Percentiles rank a stretch among this genome's conserved stretches.
phyloP scores from a whole-genome alignment of 352 stramenopile species.

The Phytophthora multivora region DNA sequence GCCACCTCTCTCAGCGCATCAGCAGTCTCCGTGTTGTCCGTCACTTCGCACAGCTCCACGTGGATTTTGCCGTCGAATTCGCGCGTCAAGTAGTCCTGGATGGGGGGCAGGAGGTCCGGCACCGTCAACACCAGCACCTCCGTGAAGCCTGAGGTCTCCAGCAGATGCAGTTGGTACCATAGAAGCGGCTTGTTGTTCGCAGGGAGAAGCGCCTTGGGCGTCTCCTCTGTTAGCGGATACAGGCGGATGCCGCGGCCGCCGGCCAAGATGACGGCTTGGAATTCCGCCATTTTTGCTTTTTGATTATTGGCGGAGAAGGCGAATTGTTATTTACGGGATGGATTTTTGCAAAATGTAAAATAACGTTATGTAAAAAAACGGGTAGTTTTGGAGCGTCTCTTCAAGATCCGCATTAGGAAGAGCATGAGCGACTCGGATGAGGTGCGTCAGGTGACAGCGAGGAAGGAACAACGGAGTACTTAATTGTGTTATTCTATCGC shows the following conservation, averaged over 20 bases:
- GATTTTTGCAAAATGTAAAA: not conserved
- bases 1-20: slow-evolving; percentile 73
- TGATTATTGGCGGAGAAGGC: slow-evolving; percentile 7
- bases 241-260: slow-evolving; percentile 79
- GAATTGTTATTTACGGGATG: not conserved
- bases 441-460: slow-evolving; percentile 16
- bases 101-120: slow-evolving; percentile 54
- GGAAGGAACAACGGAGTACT: not conserved
- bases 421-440: slow-evolving; percentile 68
- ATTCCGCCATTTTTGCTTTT: slow-evolving; percentile 63
- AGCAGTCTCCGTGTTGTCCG: slow-evolving; percentile 75
- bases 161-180: slow-evolving; percentile 83
- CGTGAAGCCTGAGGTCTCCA: slow-evolving; percentile 80
- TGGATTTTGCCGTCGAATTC: slow-evolving; percentile 85
- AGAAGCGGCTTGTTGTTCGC: slow-evolving; percentile 72
- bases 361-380: not conserved
- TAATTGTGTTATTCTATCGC: not conserved
- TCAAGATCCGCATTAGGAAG: slow-evolving; percentile 19
- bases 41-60: slow-evolving; percentile 74
- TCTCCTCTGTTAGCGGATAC: slow-evolving; percentile 81
- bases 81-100: slow-evolving; percentile 81
- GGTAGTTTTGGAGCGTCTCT: not conserved
- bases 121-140: slow-evolving; percentile 78
- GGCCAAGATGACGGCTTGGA: slow-evolving; percentile 84
- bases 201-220: slow-evolving; percentile 70